Conservation (phyloP, 345 rosid genomes). For the Hibiscus mutabilis region DNA sequence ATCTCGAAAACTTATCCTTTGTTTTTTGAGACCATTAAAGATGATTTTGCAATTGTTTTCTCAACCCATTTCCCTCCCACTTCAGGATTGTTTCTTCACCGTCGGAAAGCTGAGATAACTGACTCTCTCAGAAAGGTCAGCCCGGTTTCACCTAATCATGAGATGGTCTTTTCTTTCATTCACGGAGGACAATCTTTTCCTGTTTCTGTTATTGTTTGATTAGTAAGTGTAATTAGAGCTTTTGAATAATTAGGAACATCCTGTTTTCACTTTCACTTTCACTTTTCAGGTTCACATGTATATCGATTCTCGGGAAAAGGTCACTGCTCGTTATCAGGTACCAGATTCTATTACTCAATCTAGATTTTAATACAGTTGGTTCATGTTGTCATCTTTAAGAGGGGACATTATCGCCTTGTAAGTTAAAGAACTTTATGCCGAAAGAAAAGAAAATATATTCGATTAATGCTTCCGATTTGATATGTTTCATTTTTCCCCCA, state of each 20-base stretch:
- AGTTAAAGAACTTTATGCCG: neutral
- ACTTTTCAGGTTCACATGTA: constrained; percentile 69
- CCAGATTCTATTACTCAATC: neutral
- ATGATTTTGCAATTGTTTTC: constrained; percentile 9
- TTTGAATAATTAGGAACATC: neutral
- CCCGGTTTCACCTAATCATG: constrained; percentile 8
- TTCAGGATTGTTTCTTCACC: constrained; percentile 91
- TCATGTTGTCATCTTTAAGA: neutral
- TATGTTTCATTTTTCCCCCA: constrained; percentile 18
- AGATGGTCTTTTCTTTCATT: neutral
- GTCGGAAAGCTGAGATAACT: constrained; percentile 76
- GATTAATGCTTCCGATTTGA: neutral
- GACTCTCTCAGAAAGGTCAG: constrained; percentile 75
- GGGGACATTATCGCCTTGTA: too few relatives aligned
- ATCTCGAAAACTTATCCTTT: neutral
- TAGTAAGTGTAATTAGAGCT: neutral
- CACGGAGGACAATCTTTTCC: neutral
- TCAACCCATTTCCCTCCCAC: constrained; percentile 1
- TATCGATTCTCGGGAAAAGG: constrained; percentile 87
- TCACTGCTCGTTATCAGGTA: constrained; percentile 95
- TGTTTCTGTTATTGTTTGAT: neutral
- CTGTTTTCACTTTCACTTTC: constrained; percentile 17
- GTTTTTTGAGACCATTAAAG: neutral
- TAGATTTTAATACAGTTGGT: neutral
- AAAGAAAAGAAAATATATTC: neutral